phyloP scores from a whole-genome alignment of 129 eudicot species.

The Smallanthus sonchifolius region DNA sequence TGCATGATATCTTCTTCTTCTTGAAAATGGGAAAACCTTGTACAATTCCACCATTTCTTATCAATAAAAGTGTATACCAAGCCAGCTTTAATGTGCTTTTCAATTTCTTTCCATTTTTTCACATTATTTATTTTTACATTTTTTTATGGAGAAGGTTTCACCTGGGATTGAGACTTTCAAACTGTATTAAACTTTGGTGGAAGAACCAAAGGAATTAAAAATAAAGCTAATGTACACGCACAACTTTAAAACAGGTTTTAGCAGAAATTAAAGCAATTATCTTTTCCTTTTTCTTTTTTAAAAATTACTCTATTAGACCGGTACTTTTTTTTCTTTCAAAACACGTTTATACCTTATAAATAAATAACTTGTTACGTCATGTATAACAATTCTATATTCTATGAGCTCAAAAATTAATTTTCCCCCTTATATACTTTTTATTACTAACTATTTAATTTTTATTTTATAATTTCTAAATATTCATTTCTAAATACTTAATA shows the following conservation, averaged over 20 bases:
- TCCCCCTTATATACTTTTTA: too few relatives aligned
- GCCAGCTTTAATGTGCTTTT: slow-evolving; percentile 74
- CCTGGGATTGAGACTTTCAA: slow-evolving; percentile 42
- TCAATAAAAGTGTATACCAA: slow-evolving; percentile 40
- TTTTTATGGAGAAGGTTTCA: slow-evolving; percentile 36
- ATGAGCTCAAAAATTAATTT: too few relatives aligned
- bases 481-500: neutral
- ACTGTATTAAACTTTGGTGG: slow-evolving; percentile 20
- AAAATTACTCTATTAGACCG: slow-evolving; percentile 3
- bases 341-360: neutral
- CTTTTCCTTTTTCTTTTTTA: slow-evolving; percentile 38
- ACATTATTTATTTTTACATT: slow-evolving; percentile 22
- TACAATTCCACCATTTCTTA: slow-evolving; percentile 49
- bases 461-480: too few relatives aligned
- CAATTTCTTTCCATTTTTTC: slow-evolving; percentile 33
- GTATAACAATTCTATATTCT: too few relatives aligned
- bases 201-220: slow-evolving; percentile 9
- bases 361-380: too few relatives aligned
- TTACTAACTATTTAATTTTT: too few relatives aligned
- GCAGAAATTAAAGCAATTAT: slow-evolving; percentile 33
- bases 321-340: neutral
- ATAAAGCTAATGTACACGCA: slow-evolving; percentile 32
- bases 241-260: slow-evolving; percentile 27
- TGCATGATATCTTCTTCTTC: slow-evolving; percentile 45
- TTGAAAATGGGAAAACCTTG: slow-evolving; percentile 48